Evolutionary conservation across 2,329 filamentous ascomycete species (phyloP).

Genomic region (Tolypocladium capitatum): DNA sequence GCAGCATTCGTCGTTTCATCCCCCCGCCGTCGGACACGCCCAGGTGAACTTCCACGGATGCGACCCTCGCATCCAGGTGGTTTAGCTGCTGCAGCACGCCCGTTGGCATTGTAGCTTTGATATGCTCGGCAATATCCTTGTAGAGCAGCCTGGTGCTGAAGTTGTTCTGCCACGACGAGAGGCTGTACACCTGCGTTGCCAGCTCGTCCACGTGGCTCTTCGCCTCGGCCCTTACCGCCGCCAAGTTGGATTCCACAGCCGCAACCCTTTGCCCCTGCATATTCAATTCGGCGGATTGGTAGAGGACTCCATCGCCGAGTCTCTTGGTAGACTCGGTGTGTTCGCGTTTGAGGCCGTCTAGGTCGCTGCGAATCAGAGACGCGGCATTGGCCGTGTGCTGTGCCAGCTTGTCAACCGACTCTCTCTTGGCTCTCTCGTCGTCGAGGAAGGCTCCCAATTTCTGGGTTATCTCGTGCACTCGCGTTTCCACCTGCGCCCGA

Average conservation of each 20-base stretch:
- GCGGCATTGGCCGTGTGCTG: constrained; percentile 3
- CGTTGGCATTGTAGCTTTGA: constrained; percentile 16
- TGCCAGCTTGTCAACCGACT: not conserved
- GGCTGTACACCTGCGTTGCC: constrained; percentile 20
- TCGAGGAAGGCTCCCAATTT: constrained; percentile 10
- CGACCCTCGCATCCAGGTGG: constrained; percentile 8
- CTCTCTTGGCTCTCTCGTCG: constrained; percentile 6
- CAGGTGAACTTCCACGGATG: constrained; percentile 7
- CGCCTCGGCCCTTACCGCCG: constrained; percentile 1
- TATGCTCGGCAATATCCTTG: constrained; percentile 23
- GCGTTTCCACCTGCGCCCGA: not conserved
- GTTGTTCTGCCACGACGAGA: constrained; percentile 37
- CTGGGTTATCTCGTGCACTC: constrained; percentile 1
- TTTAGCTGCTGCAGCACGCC: constrained; percentile 8
- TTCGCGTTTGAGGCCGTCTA: constrained; percentile 1
- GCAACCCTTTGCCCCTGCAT: not conserved
- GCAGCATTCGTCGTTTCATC: constrained; percentile 3
- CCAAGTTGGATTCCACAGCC: not conserved
- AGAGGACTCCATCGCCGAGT: not conserved
- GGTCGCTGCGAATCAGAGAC: constrained; percentile 1
- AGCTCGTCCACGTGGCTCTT: constrained; percentile 12
- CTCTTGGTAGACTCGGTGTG: not conserved
- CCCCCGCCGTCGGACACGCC: not conserved
- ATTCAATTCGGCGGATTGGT: not conserved
- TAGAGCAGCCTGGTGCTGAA: constrained; percentile 30